Conservation (phyloP, 371 early-diverging fungal species). For the Quaeritorhiza haematococci region DNA sequence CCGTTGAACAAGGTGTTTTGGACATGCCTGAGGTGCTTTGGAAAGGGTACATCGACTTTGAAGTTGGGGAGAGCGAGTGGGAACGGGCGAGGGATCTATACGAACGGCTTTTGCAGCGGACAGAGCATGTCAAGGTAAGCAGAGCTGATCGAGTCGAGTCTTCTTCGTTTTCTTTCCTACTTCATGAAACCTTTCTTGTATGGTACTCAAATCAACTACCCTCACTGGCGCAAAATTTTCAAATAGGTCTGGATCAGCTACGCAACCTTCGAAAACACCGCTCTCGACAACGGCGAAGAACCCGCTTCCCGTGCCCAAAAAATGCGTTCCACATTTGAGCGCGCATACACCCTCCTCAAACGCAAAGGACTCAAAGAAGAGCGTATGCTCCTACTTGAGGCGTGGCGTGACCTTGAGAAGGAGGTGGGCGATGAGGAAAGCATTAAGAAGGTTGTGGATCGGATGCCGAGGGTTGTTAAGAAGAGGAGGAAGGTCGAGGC, state of each 20-base stretch:
- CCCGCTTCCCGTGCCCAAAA: constrained; percentile 31
- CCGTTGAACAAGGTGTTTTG: constrained; percentile 74
- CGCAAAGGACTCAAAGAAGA: constrained; percentile 51
- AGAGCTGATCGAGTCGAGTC: constrained; percentile 3
- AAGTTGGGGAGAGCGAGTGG: constrained; percentile 76
- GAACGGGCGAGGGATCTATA: constrained; percentile 74
- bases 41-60: constrained; percentile 97
- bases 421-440: constrained; percentile 44
- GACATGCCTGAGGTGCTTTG: constrained; percentile 97
- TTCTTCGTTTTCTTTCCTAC: background rate
- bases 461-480: constrained; percentile 88
- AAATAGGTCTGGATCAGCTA: constrained; percentile 77
- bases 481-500: constrained; percentile 49
- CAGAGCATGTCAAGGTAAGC: constrained; percentile 88
- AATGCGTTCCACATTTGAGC: constrained; percentile 71
- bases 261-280: constrained; percentile 79
- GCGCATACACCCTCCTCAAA: constrained; percentile 68
- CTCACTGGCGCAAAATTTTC: background rate
- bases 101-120: constrained; percentile 74
- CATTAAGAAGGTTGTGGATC: constrained; percentile 52
- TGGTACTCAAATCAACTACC: too few species aligned
- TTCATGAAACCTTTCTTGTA: too few species aligned
- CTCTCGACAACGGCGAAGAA: constrained; percentile 33
- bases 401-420: constrained; percentile 88
- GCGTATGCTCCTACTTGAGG: constrained; percentile 81